These are phyloP conservation scores for Echria macrotheca DNA, from an alignment of 495 filamentous ascomycete genomes.

Conservation along the genomic window DNA sequence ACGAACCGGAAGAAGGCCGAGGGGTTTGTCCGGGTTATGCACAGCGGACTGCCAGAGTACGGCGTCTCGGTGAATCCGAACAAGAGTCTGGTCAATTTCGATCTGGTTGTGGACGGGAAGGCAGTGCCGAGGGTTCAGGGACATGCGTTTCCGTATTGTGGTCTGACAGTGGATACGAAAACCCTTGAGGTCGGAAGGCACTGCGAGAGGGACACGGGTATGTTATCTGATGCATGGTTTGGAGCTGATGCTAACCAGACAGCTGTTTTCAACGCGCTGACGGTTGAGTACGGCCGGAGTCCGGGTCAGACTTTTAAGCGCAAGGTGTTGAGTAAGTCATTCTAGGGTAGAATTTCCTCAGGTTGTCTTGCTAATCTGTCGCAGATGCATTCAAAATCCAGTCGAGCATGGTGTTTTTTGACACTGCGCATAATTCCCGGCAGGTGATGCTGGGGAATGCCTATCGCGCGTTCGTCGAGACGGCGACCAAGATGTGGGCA, in stretches of 20 bases:
- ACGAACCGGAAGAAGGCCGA: slow-evolving; percentile 56
- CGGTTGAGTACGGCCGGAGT: slow-evolving; percentile 62
- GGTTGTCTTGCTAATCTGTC: slow-evolving; percentile 23
- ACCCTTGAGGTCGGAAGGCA: slow-evolving; percentile 61
- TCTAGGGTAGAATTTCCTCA: too few relatives aligned
- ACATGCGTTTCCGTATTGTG: slow-evolving; percentile 77
- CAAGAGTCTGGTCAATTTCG: slow-evolving; percentile 87
- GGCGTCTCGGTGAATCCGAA: slow-evolving; percentile 69
- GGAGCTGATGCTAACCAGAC: background rate
- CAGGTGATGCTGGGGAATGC: slow-evolving; percentile 65
- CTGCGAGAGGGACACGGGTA: slow-evolving; percentile 23
- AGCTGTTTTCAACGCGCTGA: slow-evolving; percentile 58
- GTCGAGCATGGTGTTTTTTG: slow-evolving; percentile 83
- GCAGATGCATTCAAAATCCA: slow-evolving; percentile 74
- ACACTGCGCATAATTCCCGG: slow-evolving; percentile 70
- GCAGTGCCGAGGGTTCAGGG: slow-evolving; percentile 48
- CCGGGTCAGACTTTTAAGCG: slow-evolving; percentile 73
- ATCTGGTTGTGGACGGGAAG: slow-evolving; percentile 50
- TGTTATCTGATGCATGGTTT: background rate
- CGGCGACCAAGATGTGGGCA: slow-evolving; percentile 78
- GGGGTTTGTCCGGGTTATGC: slow-evolving; percentile 72
- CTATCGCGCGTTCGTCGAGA: slow-evolving; percentile 65
- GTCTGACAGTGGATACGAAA: slow-evolving; percentile 64
- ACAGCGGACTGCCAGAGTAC: slow-evolving; percentile 68
- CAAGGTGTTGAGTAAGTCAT: slow-evolving; percentile 62